Base-by-base conservation (phyloP, 306 rosid genomes). In the Dalbergia cochinchinensis region DNA sequence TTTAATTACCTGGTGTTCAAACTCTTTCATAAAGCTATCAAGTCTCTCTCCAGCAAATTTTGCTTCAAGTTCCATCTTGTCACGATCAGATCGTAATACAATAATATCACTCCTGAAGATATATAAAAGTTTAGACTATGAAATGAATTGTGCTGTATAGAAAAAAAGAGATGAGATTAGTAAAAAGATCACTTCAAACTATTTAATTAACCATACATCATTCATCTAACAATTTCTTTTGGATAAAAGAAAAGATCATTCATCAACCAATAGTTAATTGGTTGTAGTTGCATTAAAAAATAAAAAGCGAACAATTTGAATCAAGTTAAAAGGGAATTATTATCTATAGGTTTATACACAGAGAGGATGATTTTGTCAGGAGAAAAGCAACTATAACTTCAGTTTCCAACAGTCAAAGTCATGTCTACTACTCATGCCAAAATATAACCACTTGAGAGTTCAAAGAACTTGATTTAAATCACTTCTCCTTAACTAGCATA, bases 11-110 rank as follows among this genome's bases (percentile, higher is more conserved):
- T 92, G 96, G 58, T 86, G 91, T 42, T 93, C 94, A 78, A 85
- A 91, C 80, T 95, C 97, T 83, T 89, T 89, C 87, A 83, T 67
- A 76, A 88, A 88, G 80, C 94, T 87, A 69, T 93, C 94, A 51
- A 93, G 91, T 78, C 85, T 89, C 65, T 90, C 99, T 78, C 82
- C 85, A 8, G 94, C 87, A 86, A 95, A 90, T 80, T 85, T 89
- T 58, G 89, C 91, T 85, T 91, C 98, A 37, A 90, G 88, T 41
- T 76, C 85, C 65, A 83, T 78, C 83, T 95, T 91, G 78, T 91
- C 97, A 80, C 96, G 90, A 65, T 91, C 98, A 50, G 98, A 85
- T 62, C 91, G 86, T 50, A 93, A 79, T 26, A 79, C 50, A 82
- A 88, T 84, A 37, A 90, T 83, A 85, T 93, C 96, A 19, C 87